Evolutionary conservation across 768 basidiomycete species (phyloP), one percentile per base, ranked within the genome.

Genomic region (Lenzites betulinus): DNA sequence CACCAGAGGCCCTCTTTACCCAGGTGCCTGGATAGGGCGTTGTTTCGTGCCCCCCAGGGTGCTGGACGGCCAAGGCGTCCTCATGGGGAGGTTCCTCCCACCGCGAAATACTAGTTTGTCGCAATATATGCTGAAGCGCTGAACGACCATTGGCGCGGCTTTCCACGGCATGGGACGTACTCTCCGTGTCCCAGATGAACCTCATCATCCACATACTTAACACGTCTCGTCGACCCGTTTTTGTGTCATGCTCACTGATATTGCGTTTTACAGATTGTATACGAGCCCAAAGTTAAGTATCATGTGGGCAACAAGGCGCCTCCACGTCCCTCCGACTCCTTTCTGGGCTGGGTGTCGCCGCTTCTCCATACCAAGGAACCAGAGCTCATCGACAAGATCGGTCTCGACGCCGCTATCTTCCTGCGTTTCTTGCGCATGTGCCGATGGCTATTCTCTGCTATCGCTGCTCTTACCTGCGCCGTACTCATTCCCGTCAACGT

Each of bases 241-340:
- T 9, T 8, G 12, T 6, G 47, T 6, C 6, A n/a, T 33, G n/a
- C 30, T 25, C n/a, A 25, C 36, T 39, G 22, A 51, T 20, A 13
- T 23, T 9, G 11, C 1, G 20, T 60, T 26, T 2, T 20, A 33
- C 59, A 93, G 93, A 83, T 92, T 62, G 85, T 95, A 59, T 96
- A 96, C 70, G 92, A 94, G 71, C 95, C 93, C 63, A 97, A 95
- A 76, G 86, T 92, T 75, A 95, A 95, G 74, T 95, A 94, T 70
- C 91, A 92, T 69, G 79, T 83, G 60, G 89, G 87, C 42, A 74
- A 85, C 73, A 92, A 92, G 71, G 77, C 81, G 26, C 92, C 91
- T 30, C 92, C 92, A 7, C 83, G 84, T 23, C 91, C 96, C 72
- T 87, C 87, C 39, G 87, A 90, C 72, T 87, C 89, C 1, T 72